Conservation (phyloP, 371 early-diverging fungal species). For the Mortierella sp. region DNA sequence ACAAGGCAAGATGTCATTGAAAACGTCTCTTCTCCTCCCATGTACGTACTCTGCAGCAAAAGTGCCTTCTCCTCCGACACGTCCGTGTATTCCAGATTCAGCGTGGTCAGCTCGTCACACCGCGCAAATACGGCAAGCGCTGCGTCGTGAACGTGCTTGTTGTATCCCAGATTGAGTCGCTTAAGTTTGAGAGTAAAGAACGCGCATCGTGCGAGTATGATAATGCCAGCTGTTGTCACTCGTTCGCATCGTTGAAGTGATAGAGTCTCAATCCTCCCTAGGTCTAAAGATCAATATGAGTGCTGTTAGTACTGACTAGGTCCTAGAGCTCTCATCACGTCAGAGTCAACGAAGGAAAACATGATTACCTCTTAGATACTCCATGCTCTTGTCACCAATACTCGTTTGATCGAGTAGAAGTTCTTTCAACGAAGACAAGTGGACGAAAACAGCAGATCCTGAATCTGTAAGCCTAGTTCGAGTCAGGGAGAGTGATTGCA, state of each 20-base stretch:
- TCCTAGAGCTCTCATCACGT: too few species aligned
- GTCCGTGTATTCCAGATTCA: conserved; percentile 48
- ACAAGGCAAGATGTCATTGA: neutral
- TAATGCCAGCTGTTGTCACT: conserved; percentile 33
- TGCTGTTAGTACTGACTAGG: neutral
- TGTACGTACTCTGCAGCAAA: conserved; percentile 25
- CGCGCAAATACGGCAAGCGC: conserved; percentile 22
- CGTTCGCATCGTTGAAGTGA: conserved; percentile 29
- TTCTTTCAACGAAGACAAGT: conserved; percentile 36
- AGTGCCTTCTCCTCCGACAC: conserved; percentile 26
- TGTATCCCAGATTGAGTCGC: conserved; percentile 37
- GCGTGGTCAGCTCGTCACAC: conserved; percentile 16
- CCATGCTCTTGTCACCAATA: conserved; percentile 42
- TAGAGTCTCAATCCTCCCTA: conserved; percentile 41
- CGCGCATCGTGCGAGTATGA: conserved; percentile 20
- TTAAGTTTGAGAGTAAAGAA: conserved; percentile 39
- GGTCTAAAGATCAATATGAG: conserved; percentile 11
- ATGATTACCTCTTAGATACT: conserved; percentile 33
- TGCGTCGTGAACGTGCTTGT: conserved; percentile 44
- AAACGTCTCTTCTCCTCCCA: neutral
- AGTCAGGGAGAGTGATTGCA: conserved; percentile 35
- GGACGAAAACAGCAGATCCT: conserved; percentile 33
- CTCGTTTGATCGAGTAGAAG: conserved; percentile 31
- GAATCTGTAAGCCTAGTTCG: conserved; percentile 39
- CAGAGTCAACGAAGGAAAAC: neutral